Evolutionary conservation across 441 rosid species (phyloP), one percentile per base, ranked within the genome.

Genomic region (Arabidopsis hybrid): DNA sequence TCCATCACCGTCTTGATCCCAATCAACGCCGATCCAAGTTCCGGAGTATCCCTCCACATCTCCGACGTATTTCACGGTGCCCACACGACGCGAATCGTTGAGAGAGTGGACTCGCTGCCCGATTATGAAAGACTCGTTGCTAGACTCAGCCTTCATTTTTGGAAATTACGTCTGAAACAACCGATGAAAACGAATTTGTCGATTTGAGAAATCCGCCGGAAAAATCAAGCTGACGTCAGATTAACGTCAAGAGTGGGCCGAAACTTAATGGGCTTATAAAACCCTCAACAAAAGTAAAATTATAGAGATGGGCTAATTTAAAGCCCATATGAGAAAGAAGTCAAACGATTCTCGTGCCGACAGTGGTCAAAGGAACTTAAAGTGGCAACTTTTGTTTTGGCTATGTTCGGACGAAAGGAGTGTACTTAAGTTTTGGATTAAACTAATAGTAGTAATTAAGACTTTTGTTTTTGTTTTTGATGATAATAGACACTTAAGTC

Each of bases 11-110:
- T 79, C 89, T 29, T 73, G 78, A 82, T 90, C 97, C 97, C 97
- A 94, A 55, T 92, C 96, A 52, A 94, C 91, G 12, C 97, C 98
- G 60, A 88, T 74, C 95, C 96, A 91, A 5, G 46, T 58, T 13
- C 97, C 96, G 2, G 86, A 78, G 69, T 91, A 65, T 0, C 95
- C 95, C 14, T 85, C 81, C 45, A 92, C 87, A 32, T 77, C 36
- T 46, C 98, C 97, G 5, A 86, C 69, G 77, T 84, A 94, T 84
- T 79, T 90, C 2, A 90, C 85, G 0, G 92, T 88, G 8, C 97
- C 99, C 39, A 85, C 78, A 53, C 97, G 87, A 50, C 86, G 88
- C 38, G 87, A 65, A 75, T 92, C 91, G 56, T 63, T 83, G 32
- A 79, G 72, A 49, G 79, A 85, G 77, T 92, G 94, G 46, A 87